A percentile compares a stretch with the other conserved stretches of the same genome.
Evolutionary conservation across 2,329 filamentous ascomycete genomes (phyloP).

Genomic region (Celoporthe dispersa): DNA sequence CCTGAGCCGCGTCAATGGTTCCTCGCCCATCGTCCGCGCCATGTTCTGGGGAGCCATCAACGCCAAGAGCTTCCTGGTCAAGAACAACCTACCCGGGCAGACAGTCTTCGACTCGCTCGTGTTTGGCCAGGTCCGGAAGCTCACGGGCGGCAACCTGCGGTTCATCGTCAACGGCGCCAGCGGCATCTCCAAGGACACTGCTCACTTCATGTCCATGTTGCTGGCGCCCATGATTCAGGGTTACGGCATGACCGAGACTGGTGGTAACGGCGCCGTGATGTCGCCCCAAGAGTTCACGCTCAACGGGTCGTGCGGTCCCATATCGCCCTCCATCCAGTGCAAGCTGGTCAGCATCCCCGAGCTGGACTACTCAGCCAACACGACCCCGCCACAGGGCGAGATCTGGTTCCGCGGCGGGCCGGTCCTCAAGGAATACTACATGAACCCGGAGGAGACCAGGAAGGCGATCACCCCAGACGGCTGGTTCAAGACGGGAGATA

Average conservation of each 20-base stretch:
- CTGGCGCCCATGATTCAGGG: slow-evolving; percentile 93
- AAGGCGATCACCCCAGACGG: slow-evolving; percentile 80
- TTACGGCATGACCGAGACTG: slow-evolving; percentile 94
- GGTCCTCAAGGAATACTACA: slow-evolving; percentile 78
- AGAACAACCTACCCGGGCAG: slow-evolving; percentile 65
- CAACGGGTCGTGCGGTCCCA: slow-evolving; percentile 70
- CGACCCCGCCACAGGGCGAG: slow-evolving; percentile 83
- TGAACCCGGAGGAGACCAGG: slow-evolving; percentile 83
- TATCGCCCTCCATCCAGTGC: slow-evolving; percentile 78
- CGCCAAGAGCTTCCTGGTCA: slow-evolving; percentile 63
- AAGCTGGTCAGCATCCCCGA: slow-evolving; percentile 92
- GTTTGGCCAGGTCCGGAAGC: slow-evolving; percentile 88
- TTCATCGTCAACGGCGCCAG: slow-evolving; percentile 95
- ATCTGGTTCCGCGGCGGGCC: slow-evolving; percentile 83
- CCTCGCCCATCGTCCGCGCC: slow-evolving; percentile 71
- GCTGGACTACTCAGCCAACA: slow-evolving; percentile 78
- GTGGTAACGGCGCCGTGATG: slow-evolving; percentile 79
- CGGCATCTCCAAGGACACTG: slow-evolving; percentile 84
- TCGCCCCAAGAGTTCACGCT: slow-evolving; percentile 86
- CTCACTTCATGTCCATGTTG: slow-evolving; percentile 88
- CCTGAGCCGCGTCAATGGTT: slow-evolving; percentile 73
- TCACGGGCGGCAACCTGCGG: slow-evolving; percentile 85
- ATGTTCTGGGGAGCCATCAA: slow-evolving; percentile 74
- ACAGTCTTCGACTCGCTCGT: slow-evolving; percentile 78
- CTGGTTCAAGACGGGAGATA: slow-evolving; percentile 97